These are phyloP conservation scores for Neofusicoccum sp. DNA, from an alignment of 2,329 filamentous ascomycete species.

Conservation along the genomic window DNA sequence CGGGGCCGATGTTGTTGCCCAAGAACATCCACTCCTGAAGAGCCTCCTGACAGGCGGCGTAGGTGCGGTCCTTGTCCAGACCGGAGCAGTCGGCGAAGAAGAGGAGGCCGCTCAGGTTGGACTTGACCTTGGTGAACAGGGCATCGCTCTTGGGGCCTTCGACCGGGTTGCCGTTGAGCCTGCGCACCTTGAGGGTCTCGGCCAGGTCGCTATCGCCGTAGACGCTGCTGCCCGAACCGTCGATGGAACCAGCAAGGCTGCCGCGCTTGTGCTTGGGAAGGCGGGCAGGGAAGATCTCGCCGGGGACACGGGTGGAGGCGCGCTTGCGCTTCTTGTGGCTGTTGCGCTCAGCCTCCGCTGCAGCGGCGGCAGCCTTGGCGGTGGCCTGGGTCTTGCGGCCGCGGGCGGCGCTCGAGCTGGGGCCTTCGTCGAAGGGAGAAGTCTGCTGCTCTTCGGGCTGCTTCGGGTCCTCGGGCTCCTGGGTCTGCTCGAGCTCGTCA, in stretches of 20 bases:
- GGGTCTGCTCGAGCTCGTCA: neutral
- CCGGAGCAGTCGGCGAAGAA: neutral
- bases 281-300: conserved; percentile 14
- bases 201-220: neutral
- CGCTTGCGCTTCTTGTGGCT: conserved; percentile 10
- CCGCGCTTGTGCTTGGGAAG: neutral
- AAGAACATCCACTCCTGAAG: conserved; percentile 1
- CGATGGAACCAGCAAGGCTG: neutral
- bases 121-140: neutral
- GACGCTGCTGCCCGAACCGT: neutral
- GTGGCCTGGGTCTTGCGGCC: conserved; percentile 12
- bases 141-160: neutral
- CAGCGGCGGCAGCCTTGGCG: conserved; percentile 4
- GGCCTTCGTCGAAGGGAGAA: neutral
- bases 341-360: neutral
- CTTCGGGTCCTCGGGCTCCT: neutral
- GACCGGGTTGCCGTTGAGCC: neutral
- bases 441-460: neutral
- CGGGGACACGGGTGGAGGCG: neutral
- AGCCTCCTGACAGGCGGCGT: neutral
- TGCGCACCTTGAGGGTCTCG: neutral
- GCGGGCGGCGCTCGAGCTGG: neutral
- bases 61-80: neutral
- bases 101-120: conserved; percentile 6
- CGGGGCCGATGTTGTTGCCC: too few relatives aligned